These are phyloP conservation scores for Scopulariopsis brevicaulis DNA, from an alignment of 2,329 filamentous ascomycete species.

Conservation along the genomic window DNA sequence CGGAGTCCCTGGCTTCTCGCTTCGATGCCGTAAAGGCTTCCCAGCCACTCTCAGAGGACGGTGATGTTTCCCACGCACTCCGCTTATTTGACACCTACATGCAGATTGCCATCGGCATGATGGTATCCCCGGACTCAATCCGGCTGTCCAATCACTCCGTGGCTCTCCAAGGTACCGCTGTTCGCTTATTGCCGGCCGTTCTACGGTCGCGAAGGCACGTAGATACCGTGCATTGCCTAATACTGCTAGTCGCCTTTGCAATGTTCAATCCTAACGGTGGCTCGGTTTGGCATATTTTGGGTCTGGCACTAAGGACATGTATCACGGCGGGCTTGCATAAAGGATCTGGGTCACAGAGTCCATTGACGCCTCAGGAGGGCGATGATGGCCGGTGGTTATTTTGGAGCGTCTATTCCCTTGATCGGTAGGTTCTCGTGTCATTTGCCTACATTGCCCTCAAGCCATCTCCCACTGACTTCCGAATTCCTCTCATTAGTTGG, in stretches of 20 bases:
- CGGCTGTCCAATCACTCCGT: background rate
- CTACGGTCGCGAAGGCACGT: background rate
- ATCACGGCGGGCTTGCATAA: background rate
- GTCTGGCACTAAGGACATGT: background rate
- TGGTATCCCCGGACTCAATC: background rate
- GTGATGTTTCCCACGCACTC: constrained; percentile 13
- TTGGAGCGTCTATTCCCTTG: background rate
- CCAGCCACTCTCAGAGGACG: constrained; percentile 10
- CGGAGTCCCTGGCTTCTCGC: constrained; percentile 29
- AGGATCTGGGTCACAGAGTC: background rate
- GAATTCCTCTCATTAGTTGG: background rate
- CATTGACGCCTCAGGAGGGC: background rate
- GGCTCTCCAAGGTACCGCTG: background rate
- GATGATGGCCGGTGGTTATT: background rate
- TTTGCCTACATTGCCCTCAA: background rate
- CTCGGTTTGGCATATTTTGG: background rate
- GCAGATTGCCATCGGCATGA: background rate
- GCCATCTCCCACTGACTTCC: background rate
- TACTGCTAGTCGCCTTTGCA: background rate
- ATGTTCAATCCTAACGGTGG: background rate
- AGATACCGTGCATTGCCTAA: background rate
- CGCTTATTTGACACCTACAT: background rate
- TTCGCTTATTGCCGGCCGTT: background rate
- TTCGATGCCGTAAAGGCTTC: constrained; percentile 30
- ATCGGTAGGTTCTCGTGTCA: background rate